phyloP scores from a whole-genome alignment of 2,329 filamentous ascomycete genomes.

The Beauveria medogensis region DNA sequence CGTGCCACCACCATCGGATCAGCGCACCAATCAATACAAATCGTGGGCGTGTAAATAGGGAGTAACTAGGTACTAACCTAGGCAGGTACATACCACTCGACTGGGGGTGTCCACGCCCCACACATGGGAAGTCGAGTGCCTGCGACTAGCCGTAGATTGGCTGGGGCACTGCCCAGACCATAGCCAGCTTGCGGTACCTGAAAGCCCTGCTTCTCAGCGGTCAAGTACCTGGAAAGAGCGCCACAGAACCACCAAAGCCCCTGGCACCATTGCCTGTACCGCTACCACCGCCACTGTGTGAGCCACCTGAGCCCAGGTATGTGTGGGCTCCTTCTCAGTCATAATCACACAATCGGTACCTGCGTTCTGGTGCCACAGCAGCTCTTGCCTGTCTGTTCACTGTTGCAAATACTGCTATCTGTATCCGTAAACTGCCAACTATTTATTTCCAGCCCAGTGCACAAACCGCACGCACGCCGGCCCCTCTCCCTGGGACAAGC shows the following conservation, averaged over 20 bases:
- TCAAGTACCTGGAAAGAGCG: neutral
- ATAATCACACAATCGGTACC: neutral
- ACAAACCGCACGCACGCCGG: slow-evolving; percentile 1
- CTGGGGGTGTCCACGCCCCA: neutral
- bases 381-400: too few relatives aligned
- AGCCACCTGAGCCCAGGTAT: too few relatives aligned
- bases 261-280: neutral
- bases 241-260: neutral
- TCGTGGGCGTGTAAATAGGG: neutral
- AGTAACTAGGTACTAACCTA: too few relatives aligned
- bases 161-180: neutral
- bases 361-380: neutral
- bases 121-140: neutral
- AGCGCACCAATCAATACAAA: neutral
- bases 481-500: neutral
- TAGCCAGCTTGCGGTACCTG: neutral
- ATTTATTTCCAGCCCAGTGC: neutral
- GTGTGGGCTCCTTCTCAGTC: too few relatives aligned
- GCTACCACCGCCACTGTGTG: neutral
- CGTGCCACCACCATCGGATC: too few relatives aligned
- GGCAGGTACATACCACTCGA: neutral
- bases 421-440: neutral
- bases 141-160: slow-evolving; percentile 1
- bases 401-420: neutral
- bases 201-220: too few relatives aligned